Percentiles rank a stretch among this genome's conserved stretches.
Evolutionary conservation across 1,139 yeast genomes (phyloP).

Genomic region (Diutina neorugosa): DNA sequence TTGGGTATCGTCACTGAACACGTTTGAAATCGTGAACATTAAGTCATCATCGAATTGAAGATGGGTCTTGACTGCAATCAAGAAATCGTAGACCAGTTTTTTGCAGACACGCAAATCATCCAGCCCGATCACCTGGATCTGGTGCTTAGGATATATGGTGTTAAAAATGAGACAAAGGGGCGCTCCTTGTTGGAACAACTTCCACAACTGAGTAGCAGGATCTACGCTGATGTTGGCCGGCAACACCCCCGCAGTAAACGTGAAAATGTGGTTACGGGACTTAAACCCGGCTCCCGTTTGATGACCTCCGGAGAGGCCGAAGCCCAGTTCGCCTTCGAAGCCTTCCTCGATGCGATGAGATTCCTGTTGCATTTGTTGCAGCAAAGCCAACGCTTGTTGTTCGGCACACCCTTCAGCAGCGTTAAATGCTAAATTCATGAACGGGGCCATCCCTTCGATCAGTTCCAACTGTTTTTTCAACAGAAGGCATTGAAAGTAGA

Average conservation of each 20-base stretch:
- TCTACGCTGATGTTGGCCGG: slow-evolving; percentile 70
- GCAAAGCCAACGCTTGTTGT: slow-evolving; percentile 55
- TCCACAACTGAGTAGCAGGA: slow-evolving; percentile 87
- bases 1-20: slow-evolving; percentile 71
- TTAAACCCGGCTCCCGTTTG: slow-evolving; percentile 10
- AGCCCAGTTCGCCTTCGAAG: slow-evolving; percentile 9
- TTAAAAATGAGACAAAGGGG: slow-evolving; percentile 83
- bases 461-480: slow-evolving; percentile 46
- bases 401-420: slow-evolving; percentile 58
- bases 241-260: slow-evolving; percentile 64
- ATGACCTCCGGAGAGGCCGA: slow-evolving; percentile 19
- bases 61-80: slow-evolving; percentile 74
- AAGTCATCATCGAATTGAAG: slow-evolving; percentile 54
- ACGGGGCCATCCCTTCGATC: slow-evolving; percentile 65
- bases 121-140: slow-evolving; percentile 43
- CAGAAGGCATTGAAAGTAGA: slow-evolving; percentile 58
- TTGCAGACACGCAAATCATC: slow-evolving; percentile 81
- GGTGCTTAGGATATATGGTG: slow-evolving; percentile 27
- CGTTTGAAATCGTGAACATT: slow-evolving; percentile 82
- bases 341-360: slow-evolving; percentile 5
- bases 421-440: slow-evolving; percentile 28
- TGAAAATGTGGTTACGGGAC: slow-evolving; percentile 26
- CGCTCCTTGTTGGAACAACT: slow-evolving; percentile 83
- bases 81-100: slow-evolving; percentile 81
- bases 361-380: slow-evolving; percentile 19